Base-by-base conservation (phyloP, 2,329 filamentous ascomycete species). In the Cryphonectria japonica region DNA sequence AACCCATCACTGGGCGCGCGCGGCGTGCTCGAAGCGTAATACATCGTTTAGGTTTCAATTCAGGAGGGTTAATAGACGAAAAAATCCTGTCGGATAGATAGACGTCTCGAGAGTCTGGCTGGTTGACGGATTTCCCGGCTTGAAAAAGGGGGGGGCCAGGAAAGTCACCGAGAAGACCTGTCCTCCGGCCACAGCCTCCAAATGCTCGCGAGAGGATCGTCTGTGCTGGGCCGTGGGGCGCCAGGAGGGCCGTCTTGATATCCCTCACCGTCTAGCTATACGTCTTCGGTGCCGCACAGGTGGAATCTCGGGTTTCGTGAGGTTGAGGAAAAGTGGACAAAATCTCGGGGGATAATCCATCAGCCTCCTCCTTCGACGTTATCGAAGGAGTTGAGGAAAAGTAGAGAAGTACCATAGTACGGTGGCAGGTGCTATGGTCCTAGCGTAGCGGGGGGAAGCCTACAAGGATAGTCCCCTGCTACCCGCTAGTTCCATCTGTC, bases 401-500 rank as follows among this genome's bases (percentile, higher is more conserved):
- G 43, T 16, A 50, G 8, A 50, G 8, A 57, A 13, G 26, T 59
- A 29, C 26, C 34, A 34, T 34, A 34, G 34, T 34, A 6, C 34
- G 34, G 34, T 34, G 34, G 54, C 26, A 59, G 54, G 26, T 32
- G 29, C 26, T 59, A 9, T 8, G 8, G 46, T 50, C 4, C 22
- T 26, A 43, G 37, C 3, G 26, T 19, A 19, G 63, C 63, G 19
- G 41, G 39, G 62, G 14, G 3, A 3, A 3, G 11, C 37, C 43
- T 16, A 32, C 41, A 65, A 29, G 63, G 63, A 32, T 46, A 9
- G 26, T 16, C 43, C 41, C 43, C 9, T 52, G 41, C 41, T 43
- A 22, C 63, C 41, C 41, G 39, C 37, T 50, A 69, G 70, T 52
- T 72, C 70, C 70, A 61, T 66, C 70, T 37, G 70, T 72, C 67